A percentile compares a stretch with the other conserved stretches of the same genome.
Conservation (phyloP, 2,329 filamentous ascomycete genomes). For the Ilyonectria robusta region DNA sequence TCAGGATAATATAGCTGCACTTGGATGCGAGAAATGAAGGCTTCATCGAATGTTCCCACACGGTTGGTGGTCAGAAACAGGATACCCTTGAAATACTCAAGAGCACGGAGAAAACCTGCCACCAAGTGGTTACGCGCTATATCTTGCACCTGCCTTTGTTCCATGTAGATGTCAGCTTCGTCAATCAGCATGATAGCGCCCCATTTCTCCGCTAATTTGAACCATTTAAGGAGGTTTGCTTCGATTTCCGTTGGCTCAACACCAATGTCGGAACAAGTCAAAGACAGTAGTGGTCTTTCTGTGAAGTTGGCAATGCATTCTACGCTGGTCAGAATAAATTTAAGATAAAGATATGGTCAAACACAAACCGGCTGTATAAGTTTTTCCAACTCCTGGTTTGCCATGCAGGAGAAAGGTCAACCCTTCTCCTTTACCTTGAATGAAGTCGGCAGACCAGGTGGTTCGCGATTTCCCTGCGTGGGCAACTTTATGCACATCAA, state of each 20-base stretch:
- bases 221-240: slow-evolving; percentile 27
- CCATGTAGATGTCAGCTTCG: slow-evolving; percentile 45
- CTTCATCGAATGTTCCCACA: slow-evolving; percentile 50
- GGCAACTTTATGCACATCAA: neutral
- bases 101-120: slow-evolving; percentile 47
- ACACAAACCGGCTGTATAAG: slow-evolving; percentile 49
- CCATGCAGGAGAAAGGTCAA: slow-evolving; percentile 31
- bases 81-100: slow-evolving; percentile 51
- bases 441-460: neutral
- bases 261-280: slow-evolving; percentile 48
- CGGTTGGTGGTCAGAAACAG: slow-evolving; percentile 51
- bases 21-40: slow-evolving; percentile 49
- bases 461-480: neutral
- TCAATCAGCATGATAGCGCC: slow-evolving; percentile 47
- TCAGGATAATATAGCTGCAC: slow-evolving; percentile 48
- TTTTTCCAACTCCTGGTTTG: slow-evolving; percentile 44
- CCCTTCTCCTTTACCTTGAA: neutral
- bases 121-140: slow-evolving; percentile 11
- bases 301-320: slow-evolving; percentile 53
- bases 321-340: slow-evolving; percentile 13
- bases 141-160: slow-evolving; percentile 16
- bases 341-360: too few relatives aligned
- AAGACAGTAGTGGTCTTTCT: slow-evolving; percentile 48
- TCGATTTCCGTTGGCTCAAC: slow-evolving; percentile 35
- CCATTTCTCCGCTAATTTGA: slow-evolving; percentile 43